Base-by-base conservation (phyloP, 2,329 filamentous ascomycete genomes). In the Ramularia collo-cygni region DNA sequence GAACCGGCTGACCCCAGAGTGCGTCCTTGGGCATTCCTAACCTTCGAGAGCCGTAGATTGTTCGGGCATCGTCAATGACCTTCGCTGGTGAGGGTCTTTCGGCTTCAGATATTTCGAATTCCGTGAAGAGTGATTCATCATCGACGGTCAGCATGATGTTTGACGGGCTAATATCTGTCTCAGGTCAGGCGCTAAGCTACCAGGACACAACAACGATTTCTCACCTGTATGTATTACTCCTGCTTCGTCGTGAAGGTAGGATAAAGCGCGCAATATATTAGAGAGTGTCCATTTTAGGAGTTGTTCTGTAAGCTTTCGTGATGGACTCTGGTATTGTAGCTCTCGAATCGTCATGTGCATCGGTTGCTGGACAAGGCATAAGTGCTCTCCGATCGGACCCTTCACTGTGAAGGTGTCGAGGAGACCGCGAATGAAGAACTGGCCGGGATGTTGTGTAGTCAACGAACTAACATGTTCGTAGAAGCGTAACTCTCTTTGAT, bases 71-170 rank as follows among this genome's bases (percentile, higher is more conserved):
- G 26, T 48, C 47, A 15, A 52, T 36, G 28, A 52, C 37, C 26
- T 51, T 54, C 28, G 40, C 29, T 28, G 41, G 37, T 10, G 26
- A 48, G 4, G 48, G 46, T 14, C 44, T 19, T 24, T 38, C 26
- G 12, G 33, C 13, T 38, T 54, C 51, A 2, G 43, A 13, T 24
- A 28, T 19, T 31, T 50, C 48, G 40, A 42, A 53, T 5, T 43
- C 24, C 3, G 31, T 28, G 10, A 53, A 39, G 14, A 53, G 24
- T 19, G 41, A 40, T 29, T 50, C 19, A 42, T 53, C 51, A 12
- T 43, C 33, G 21, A 54, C 40, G 8, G 35, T 42, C 12, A 54
- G 37, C 37, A 48, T 53, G 29, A 54, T 40, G 35, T 54, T 52
- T 15, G 33, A 28, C 4, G 43, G 30, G 35, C 48, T 53, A 8